phyloP scores from a whole-genome alignment of 192 early-diverging fungal genomes.

The Linnemannia exigua region DNA sequence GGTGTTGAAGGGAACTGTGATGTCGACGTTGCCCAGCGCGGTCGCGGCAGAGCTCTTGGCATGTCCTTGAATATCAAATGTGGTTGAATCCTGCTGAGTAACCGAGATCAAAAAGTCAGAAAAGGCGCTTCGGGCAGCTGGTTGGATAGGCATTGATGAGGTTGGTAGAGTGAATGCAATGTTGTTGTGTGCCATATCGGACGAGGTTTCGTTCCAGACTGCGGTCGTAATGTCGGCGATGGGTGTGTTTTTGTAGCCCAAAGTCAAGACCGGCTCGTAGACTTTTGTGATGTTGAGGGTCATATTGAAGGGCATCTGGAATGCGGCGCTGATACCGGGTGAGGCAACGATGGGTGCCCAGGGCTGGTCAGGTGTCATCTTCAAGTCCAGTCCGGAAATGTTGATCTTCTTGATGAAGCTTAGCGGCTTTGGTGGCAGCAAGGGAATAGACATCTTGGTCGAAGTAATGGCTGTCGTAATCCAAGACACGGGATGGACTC shows the following conservation, averaged over 20 bases:
- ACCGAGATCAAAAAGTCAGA: constrained; percentile 24
- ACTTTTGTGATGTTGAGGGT: constrained; percentile 42
- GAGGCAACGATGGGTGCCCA: constrained; percentile 38
- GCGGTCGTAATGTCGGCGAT: constrained; percentile 41
- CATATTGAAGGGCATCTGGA: constrained; percentile 41
- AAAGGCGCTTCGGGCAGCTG: constrained; percentile 26
- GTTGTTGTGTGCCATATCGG: constrained; percentile 44
- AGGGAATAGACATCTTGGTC: constrained; percentile 38
- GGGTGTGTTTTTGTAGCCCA: constrained; percentile 20
- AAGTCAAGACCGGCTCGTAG: constrained; percentile 22
- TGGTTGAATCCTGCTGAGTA: constrained; percentile 27
- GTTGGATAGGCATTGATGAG: constrained; percentile 22
- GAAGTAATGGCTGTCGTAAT: constrained; percentile 38
- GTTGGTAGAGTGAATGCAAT: constrained; percentile 33
- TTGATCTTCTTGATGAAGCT: constrained; percentile 37
- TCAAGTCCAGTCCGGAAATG: constrained; percentile 21
- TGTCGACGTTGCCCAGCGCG: constrained; percentile 32
- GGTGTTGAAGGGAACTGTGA: constrained; percentile 46
- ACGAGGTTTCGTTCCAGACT: constrained; percentile 38
- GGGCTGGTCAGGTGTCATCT: constrained; percentile 32
- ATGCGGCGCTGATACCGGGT: constrained; percentile 27
- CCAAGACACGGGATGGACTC: constrained; percentile 30
- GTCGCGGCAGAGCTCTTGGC: constrained; percentile 30
- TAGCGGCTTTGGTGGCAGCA: constrained; percentile 30
- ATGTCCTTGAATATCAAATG: constrained; percentile 32